A percentile compares a stretch with the other conserved stretches of the same genome.
phyloP scores from a whole-genome alignment of 495 filamentous ascomycete genomes.

The Choiromyces venosus region DNA sequence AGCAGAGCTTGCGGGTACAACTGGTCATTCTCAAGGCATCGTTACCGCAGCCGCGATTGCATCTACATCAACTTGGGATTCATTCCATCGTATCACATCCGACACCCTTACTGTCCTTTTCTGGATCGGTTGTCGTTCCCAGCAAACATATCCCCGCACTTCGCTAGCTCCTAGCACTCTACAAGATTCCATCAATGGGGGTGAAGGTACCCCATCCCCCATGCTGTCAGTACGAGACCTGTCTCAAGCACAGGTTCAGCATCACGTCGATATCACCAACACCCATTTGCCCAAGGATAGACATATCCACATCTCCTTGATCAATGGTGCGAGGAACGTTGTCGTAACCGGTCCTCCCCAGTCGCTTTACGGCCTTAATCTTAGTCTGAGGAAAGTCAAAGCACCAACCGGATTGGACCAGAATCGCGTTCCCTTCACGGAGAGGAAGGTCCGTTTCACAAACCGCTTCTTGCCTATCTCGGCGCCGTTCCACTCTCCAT shows the following conservation, averaged over 20 bases:
- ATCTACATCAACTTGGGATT: slow-evolving; percentile 80
- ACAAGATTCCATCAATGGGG: slow-evolving; percentile 90
- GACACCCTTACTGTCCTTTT: slow-evolving; percentile 89
- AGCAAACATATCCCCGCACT: slow-evolving; percentile 92
- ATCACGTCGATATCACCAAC: slow-evolving; percentile 93
- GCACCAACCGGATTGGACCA: slow-evolving; percentile 94
- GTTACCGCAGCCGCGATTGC: slow-evolving; percentile 91
- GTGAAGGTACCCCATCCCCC: slow-evolving; percentile 87
- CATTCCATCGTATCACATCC: slow-evolving; percentile 68
- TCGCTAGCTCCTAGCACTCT: slow-evolving; percentile 85
- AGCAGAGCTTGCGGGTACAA: slow-evolving; percentile 75
- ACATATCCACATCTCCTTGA: slow-evolving; percentile 88
- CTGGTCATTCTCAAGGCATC: slow-evolving; percentile 95
- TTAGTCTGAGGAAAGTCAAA: slow-evolving; percentile 90
- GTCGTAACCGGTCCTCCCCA: slow-evolving; percentile 95
- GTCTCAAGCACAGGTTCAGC: slow-evolving; percentile 73
- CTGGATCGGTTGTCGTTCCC: slow-evolving; percentile 98
- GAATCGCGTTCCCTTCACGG: slow-evolving; percentile 85
- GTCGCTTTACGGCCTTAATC: slow-evolving; percentile 90
- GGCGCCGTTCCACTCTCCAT: slow-evolving; percentile 94
- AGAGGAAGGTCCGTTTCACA: slow-evolving; percentile 92
- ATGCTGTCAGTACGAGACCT: slow-evolving; percentile 98
- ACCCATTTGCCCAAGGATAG: slow-evolving; percentile 85
- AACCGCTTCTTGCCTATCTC: slow-evolving; percentile 97
- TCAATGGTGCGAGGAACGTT: slow-evolving; percentile 94